These are phyloP conservation scores for Antarctomyces pellizariae DNA, from an alignment of 495 filamentous ascomycete species.

Conservation along the genomic window DNA sequence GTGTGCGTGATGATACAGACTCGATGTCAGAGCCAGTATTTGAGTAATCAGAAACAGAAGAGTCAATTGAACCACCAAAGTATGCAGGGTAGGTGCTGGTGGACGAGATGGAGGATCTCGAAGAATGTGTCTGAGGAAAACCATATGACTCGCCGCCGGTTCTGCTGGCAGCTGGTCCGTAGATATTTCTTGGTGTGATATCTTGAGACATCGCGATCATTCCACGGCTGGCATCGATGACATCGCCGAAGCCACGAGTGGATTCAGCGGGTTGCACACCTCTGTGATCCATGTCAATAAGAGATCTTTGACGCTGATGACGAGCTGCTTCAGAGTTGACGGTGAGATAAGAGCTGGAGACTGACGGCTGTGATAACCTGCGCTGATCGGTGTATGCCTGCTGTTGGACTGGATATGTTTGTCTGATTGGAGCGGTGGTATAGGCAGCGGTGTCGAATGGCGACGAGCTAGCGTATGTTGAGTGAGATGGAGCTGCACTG, in stretches of 20 bases:
- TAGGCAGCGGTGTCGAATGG: conserved; percentile 40
- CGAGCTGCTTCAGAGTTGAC: conserved; percentile 16
- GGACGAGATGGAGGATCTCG: conserved; percentile 88
- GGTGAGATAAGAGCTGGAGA: conserved; percentile 27
- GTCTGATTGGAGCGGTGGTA: conserved; percentile 37
- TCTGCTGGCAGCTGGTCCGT: conserved; percentile 34
- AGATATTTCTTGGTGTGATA: conserved; percentile 72
- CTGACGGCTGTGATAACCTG: conserved; percentile 80
- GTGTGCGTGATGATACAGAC: conserved; percentile 48
- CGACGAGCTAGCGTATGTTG: conserved; percentile 42
- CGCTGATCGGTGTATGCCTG: conserved; percentile 37
- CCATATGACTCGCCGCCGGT: conserved; percentile 66
- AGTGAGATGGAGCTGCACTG: conserved; percentile 32
- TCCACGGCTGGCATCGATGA: conserved; percentile 69
- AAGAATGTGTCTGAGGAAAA: conserved; percentile 75
- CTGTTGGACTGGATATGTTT: conserved; percentile 26
- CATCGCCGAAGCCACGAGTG: conserved; percentile 48
- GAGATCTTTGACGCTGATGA: conserved; percentile 26
- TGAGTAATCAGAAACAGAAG: conserved; percentile 89
- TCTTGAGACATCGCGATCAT: conserved; percentile 92
- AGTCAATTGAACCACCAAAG: conserved; percentile 64
- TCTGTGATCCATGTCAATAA: conserved; percentile 39
- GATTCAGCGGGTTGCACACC: conserved; percentile 29
- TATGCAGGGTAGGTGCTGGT: conserved; percentile 44
- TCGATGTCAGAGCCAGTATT: conserved; percentile 72